Conservation (phyloP, 164 flowering plant genomes). For the Vitis vinifera region DNA sequence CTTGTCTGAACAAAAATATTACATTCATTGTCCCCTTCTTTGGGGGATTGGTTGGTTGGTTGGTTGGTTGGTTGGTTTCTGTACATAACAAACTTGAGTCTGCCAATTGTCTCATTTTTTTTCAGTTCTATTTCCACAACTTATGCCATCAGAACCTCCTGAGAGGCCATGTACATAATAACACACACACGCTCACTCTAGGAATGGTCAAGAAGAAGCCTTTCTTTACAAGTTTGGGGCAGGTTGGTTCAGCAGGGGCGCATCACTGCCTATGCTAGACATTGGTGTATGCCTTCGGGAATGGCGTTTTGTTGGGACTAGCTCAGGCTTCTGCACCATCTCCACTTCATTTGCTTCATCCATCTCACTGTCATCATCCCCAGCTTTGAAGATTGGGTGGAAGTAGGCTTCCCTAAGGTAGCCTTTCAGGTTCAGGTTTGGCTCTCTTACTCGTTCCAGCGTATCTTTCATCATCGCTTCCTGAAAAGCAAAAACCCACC, state of each 20-base stretch:
- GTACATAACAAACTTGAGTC: too few relatives aligned
- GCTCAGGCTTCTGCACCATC: constrained; percentile 16
- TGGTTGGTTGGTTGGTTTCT: too few relatives aligned
- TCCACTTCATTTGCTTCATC: constrained; percentile 18
- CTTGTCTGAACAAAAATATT: too few relatives aligned
- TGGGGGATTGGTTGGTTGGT: too few relatives aligned
- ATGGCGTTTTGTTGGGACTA: constrained; percentile 41
- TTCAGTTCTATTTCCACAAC: too few relatives aligned
- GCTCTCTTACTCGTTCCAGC: constrained; percentile 64
- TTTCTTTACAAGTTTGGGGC: constrained; percentile 3
- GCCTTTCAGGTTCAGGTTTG: constrained; percentile 58
- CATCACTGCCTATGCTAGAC: constrained; percentile 28
- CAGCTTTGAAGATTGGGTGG: constrained; percentile 66
- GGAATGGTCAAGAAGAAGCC: too few relatives aligned
- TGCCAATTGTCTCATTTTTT: too few relatives aligned
- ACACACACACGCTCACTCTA: too few relatives aligned
- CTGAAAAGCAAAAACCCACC: constrained; percentile 25
- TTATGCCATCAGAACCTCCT: too few relatives aligned
- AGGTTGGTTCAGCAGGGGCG: constrained; percentile 2
- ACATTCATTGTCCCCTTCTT: too few relatives aligned
- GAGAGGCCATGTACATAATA: too few relatives aligned
- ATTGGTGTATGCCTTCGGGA: constrained; percentile 29
- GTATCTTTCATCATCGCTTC: constrained; percentile 88
- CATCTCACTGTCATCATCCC: constrained; percentile 43
- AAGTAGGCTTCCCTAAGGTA: constrained; percentile 72